Evolutionary conservation across 345 rosid genomes (phyloP), one percentile per base, ranked within the genome.

Genomic region (Arabidopsis suecica): DNA sequence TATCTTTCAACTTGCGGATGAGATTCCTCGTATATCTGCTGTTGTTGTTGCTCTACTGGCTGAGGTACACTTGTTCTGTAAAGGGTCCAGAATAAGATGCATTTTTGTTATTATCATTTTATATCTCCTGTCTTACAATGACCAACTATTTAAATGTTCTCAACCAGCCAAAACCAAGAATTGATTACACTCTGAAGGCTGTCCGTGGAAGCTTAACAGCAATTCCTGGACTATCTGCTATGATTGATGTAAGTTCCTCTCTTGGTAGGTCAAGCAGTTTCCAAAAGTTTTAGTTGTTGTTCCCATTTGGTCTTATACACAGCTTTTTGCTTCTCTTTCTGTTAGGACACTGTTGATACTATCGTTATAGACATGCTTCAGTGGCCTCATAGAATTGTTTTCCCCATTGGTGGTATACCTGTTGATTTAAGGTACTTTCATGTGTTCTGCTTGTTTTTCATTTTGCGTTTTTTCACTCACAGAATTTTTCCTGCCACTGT

Each of bases 321-420:
- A 25, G 50, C 38, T 53, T 20, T 78, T 34, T 67, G 66, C 44
- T 68, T 79, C 12, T 68, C 50, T 61, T n/a, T 73, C 63, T 80
- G 41, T 62, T 80, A 95, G 99, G 99, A 96, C 76, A 91, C 93
- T 1, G 97, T 96, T 75, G 40, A 93, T 66, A 61, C 98, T 33
- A 96, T 96, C 61, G 91, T 96, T 50, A 79, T 81, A 65, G 96
- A 96, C 73, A 96, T 80, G 96, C 98, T 96, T 75, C 97, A 96
- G 80, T 96, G 98, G 99, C 99, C 99, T 37, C 97, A 90, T 80
- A 89, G 98, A 84, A 93, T 96, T 74, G 97, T 93, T 81, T 97
- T 96, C 65, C 99, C 99, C 54, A 78, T 96, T 68, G 99, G 99
- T 74, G 99, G 97, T 73, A 79, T 86, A 50, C 88, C 91, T 69